A percentile compares a stretch with the other conserved stretches of the same genome.
phyloP scores from a whole-genome alignment of 768 basidiomycete genomes.

The Hysterangium stoloniferum region DNA sequence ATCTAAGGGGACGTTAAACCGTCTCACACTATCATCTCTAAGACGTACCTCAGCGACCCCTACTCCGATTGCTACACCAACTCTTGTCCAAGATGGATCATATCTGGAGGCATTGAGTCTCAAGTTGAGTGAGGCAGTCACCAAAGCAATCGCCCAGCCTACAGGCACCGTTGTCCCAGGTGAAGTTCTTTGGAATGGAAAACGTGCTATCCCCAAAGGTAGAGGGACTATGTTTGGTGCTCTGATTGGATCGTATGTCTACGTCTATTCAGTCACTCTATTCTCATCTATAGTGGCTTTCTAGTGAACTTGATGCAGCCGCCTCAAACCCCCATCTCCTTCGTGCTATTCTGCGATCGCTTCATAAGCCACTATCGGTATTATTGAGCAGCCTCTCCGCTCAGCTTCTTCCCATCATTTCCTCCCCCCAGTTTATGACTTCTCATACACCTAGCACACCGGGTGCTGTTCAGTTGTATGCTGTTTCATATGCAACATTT shows the following conservation, averaged over 20 bases:
- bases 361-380: constrained; percentile 73
- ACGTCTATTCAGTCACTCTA: constrained; percentile 4
- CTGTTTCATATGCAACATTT: constrained; percentile 58
- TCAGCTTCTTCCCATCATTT: constrained; percentile 56
- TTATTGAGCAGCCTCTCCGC: constrained; percentile 62
- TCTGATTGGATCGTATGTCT: constrained; percentile 62
- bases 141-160: constrained; percentile 65
- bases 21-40: constrained; percentile 48
- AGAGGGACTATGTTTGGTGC: constrained; percentile 60
- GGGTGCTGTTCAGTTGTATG: constrained; percentile 65
- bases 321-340: constrained; percentile 56
- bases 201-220: constrained; percentile 64
- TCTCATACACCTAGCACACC: constrained; percentile 44
- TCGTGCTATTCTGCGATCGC: constrained; percentile 60
- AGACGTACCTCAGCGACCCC: constrained; percentile 39
- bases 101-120: constrained; percentile 71
- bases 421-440: constrained; percentile 52
- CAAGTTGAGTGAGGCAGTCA: constrained; percentile 75
- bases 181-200: constrained; percentile 52
- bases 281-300: constrained; percentile 16
- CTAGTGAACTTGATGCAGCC: constrained; percentile 62
- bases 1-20: constrained; percentile 38
- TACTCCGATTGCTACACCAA: constrained; percentile 30
- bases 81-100: constrained; percentile 65
- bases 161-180: constrained; percentile 39